phyloP scores from a whole-genome alignment of 352 stramenopile species.

The Pythium folliculosum region DNA sequence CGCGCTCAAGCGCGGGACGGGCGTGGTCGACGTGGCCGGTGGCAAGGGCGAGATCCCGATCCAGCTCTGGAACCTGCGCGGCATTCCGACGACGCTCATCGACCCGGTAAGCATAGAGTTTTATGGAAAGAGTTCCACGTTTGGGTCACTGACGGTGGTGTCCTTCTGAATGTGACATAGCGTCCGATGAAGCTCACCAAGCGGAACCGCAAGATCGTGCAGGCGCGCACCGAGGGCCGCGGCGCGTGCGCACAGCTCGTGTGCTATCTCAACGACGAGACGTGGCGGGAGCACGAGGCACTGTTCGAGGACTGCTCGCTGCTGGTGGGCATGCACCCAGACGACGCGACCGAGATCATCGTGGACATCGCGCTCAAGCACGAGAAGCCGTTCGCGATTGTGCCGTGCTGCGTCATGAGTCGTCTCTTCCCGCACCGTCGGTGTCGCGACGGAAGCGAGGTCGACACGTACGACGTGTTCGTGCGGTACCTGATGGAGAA shows the following conservation, averaged over 20 bases:
- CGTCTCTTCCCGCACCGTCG: slow-evolving; percentile 85
- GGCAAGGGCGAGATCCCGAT: slow-evolving; percentile 88
- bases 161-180: slow-evolving; percentile 24
- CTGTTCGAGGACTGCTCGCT: slow-evolving; percentile 84
- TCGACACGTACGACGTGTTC: slow-evolving; percentile 84
- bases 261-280: slow-evolving; percentile 58
- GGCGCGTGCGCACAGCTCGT: slow-evolving; percentile 59
- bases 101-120: slow-evolving; percentile 59
- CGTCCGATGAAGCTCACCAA: slow-evolving; percentile 80
- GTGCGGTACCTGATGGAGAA: slow-evolving; percentile 85
- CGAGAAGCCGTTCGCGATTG: slow-evolving; percentile 93
- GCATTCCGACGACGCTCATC: slow-evolving; percentile 81
- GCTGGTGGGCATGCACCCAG: slow-evolving; percentile 94
- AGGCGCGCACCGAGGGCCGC: slow-evolving; percentile 29
- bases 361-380: slow-evolving; percentile 90
- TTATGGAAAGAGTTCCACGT: background rate
- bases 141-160: background rate
- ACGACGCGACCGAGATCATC: slow-evolving; percentile 96
- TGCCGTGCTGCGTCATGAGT: slow-evolving; percentile 97
- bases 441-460: slow-evolving; percentile 54
- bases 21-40: slow-evolving; percentile 87
- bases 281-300: slow-evolving; percentile 43
- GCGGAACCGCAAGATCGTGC: slow-evolving; percentile 67
- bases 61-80: slow-evolving; percentile 77
- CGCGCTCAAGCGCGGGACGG: slow-evolving; percentile 45